Conservation (phyloP, 495 filamentous ascomycete species). For the Penicillium coffeae region DNA sequence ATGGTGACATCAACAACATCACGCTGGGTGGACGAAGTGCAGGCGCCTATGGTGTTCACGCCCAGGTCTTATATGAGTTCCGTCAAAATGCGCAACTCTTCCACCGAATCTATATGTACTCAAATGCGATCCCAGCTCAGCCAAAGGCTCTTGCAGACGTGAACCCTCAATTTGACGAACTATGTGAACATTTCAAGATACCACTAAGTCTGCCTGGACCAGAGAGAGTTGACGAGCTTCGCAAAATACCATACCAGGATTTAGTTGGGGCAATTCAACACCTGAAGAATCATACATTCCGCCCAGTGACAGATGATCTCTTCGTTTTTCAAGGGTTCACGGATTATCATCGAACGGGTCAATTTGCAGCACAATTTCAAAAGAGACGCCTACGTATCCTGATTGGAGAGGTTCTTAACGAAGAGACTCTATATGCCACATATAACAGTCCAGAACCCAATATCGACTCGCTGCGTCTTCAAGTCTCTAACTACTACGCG, state of each 20-base stretch:
- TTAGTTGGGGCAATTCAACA: constrained; percentile 29
- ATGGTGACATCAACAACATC: constrained; percentile 56
- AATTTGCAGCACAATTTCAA: constrained; percentile 38
- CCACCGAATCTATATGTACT: constrained; percentile 39
- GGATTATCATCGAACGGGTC: constrained; percentile 35
- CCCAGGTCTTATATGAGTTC: constrained; percentile 46
- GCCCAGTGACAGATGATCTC: constrained; percentile 37
- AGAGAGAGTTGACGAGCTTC: constrained; percentile 36
- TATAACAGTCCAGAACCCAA: constrained; percentile 32
- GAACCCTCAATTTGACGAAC: constrained; percentile 46
- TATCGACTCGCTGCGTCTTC: constrained; percentile 28
- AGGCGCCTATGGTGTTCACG: constrained; percentile 53
- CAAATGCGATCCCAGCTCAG: constrained; percentile 47
- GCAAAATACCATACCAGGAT: constrained; percentile 22
- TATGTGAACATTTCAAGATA: constrained; percentile 37
- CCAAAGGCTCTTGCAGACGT: constrained; percentile 40
- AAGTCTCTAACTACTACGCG: constrained; percentile 46
- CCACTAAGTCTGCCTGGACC: constrained; percentile 17
- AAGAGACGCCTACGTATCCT: constrained; percentile 35
- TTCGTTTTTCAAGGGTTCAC: constrained; percentile 40
- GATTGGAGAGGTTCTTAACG: constrained; percentile 46
- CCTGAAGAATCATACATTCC: constrained; percentile 42
- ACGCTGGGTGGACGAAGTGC: constrained; percentile 59
- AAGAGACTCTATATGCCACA: constrained; percentile 41
- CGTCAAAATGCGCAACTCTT: constrained; percentile 29